phyloP scores from a whole-genome alignment of 768 basidiomycete species.

The Kondoa subrosea region DNA sequence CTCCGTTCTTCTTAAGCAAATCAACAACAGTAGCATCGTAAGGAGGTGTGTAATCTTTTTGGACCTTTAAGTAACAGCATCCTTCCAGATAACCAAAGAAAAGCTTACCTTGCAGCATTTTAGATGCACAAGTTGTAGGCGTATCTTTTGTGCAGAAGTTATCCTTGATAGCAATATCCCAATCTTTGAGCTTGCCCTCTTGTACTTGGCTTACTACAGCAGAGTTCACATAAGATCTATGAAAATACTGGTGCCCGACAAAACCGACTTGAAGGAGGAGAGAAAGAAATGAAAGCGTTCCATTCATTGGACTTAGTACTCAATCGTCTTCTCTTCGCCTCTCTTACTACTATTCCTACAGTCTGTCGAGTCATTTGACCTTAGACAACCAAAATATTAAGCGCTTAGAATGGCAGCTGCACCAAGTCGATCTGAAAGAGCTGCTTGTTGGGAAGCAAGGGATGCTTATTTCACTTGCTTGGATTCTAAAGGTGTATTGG shows the following conservation, averaged over 20 bases:
- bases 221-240: not conserved
- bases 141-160: conserved; percentile 56
- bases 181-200: not conserved
- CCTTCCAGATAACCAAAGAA: not conserved
- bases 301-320: not conserved
- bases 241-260: too few species aligned
- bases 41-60: conserved; percentile 53
- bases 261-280: not conserved
- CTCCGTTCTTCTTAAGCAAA: conserved; percentile 47
- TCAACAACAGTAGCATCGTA: conserved; percentile 73
- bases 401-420: not conserved
- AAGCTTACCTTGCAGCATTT: conserved; percentile 47
- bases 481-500: not conserved
- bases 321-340: not conserved
- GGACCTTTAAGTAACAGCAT: not conserved
- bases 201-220: not conserved
- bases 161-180: conserved; percentile 38
- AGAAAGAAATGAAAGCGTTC: not conserved
- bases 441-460: not conserved
- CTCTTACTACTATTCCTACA: too few species aligned
- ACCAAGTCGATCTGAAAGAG: not conserved
- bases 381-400: not conserved
- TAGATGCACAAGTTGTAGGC: conserved; percentile 62
- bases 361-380: too few species aligned
- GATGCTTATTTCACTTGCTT: not conserved